phyloP scores from a whole-genome alignment of 805 yeast genomes.

The Wickerhamiella galacta region DNA sequence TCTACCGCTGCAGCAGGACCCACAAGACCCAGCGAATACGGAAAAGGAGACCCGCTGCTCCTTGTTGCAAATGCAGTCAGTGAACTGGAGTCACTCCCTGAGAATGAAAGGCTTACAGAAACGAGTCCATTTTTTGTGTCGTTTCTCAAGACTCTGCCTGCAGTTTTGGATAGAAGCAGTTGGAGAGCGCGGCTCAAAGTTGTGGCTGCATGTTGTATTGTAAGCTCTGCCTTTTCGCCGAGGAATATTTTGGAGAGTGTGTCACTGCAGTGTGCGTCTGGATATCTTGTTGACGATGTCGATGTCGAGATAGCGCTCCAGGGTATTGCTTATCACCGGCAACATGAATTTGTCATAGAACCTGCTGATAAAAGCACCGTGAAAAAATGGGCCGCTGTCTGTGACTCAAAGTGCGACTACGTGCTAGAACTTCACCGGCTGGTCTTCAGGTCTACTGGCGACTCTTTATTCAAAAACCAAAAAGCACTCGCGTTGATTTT shows the following conservation, averaged over 20 bases:
- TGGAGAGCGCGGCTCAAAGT: conserved; percentile 20
- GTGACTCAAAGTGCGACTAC: conserved; percentile 14
- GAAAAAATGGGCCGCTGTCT: conserved; percentile 12
- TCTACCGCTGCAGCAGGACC: no score
- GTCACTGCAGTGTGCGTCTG: conserved; percentile 19
- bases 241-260: conserved; percentile 15
- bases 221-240: conserved; percentile 13
- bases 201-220: conserved; percentile 10
- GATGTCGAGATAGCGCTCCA: conserved; percentile 18
- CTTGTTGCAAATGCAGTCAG: no score
- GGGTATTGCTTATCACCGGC: conserved; percentile 18
- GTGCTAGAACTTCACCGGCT: conserved; percentile 13
- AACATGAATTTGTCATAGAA: conserved; percentile 10
- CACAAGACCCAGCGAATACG: no score
- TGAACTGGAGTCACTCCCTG: no score
- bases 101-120: no score
- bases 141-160: no score
- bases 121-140: no score
- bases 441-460: conserved; percentile 14
- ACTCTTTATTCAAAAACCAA: conserved; percentile 11
- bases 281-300: conserved; percentile 14
- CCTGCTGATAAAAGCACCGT: conserved; percentile 5
- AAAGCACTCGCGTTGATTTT: conserved; percentile 14
- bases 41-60: no score
- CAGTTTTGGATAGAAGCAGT: no score